A percentile compares a stretch with the other conserved stretches of the same genome.
Conservation (phyloP, 352 stramenopile species). For the Aphanomyces cochlioides region DNA sequence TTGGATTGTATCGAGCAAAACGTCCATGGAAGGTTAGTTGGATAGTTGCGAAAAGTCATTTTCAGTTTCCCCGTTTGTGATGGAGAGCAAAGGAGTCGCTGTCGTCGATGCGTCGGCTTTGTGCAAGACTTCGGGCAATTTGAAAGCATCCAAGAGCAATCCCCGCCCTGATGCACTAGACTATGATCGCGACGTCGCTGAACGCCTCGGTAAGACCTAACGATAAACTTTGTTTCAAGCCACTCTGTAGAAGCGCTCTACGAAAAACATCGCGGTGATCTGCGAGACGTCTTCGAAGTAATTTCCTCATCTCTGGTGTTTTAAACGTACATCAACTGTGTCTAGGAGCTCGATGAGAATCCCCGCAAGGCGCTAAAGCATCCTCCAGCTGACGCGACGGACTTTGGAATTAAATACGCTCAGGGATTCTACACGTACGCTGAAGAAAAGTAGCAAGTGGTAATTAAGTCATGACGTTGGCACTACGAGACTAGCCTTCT, state of each 20-base stretch:
- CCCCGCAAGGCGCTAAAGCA: constrained; percentile 76
- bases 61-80: constrained; percentile 27
- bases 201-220: constrained; percentile 40
- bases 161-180: constrained; percentile 72
- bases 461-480: no score
- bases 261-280: constrained; percentile 57
- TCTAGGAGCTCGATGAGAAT: constrained; percentile 65
- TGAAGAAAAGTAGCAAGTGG: constrained; percentile 53
- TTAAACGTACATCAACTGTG: neutral
- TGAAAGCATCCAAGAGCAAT: constrained; percentile 59
- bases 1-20: no score
- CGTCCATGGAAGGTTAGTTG: no score
- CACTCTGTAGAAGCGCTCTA: constrained; percentile 44
- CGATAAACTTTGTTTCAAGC: neutral
- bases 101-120: constrained; percentile 56
- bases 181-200: constrained; percentile 53
- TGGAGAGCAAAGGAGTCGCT: constrained; percentile 56
- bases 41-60: neutral
- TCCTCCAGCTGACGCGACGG: constrained; percentile 48
- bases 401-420: constrained; percentile 77
- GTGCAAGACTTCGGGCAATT: constrained; percentile 53
- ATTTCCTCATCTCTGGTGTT: neutral
- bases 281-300: constrained; percentile 66
- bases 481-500: no score
- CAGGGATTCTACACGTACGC: constrained; percentile 83